A percentile compares a stretch with the other conserved stretches of the same genome.
Evolutionary conservation across 2,329 filamentous ascomycete genomes (phyloP).

Genomic region (Arthrobotrys pseudoclavata): DNA sequence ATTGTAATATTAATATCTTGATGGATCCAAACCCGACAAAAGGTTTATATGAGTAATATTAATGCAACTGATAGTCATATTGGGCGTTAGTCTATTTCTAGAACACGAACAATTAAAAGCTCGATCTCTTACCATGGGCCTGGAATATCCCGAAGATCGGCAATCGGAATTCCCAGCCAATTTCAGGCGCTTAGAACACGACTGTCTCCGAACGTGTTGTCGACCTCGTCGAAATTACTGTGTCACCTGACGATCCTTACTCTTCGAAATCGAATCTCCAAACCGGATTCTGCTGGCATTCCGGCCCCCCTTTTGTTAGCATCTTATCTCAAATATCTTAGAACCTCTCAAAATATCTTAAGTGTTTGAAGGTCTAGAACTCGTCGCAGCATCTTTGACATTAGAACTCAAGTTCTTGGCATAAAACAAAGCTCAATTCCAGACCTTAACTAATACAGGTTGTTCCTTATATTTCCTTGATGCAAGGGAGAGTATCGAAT

Average conservation of each 20-base stretch:
- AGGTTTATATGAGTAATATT: neutral
- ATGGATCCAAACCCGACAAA: neutral
- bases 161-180: conserved; percentile 5
- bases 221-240: conserved; percentile 25
- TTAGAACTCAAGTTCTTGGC: conserved; percentile 1
- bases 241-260: conserved; percentile 35
- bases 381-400: conserved; percentile 15
- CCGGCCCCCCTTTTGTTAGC: conserved; percentile 30
- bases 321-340: conserved; percentile 20
- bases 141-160: conserved; percentile 16
- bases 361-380: conserved; percentile 32
- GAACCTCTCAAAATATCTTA: conserved; percentile 23
- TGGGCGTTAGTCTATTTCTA: conserved; percentile 5
- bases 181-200: conserved; percentile 5
- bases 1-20: neutral
- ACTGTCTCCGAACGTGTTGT: conserved; percentile 37
- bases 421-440: conserved; percentile 8
- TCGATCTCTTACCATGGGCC: conserved; percentile 10
- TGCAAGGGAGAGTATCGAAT: conserved; percentile 21
- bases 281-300: conserved; percentile 43
- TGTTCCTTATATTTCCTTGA: conserved; percentile 4
- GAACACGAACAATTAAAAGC: neutral
- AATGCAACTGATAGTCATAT: neutral
- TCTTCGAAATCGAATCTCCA: neutral
- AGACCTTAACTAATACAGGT: neutral